Evolutionary conservation across 1,139 yeast genomes (phyloP), one percentile per base, ranked within the genome.

Genomic region (Debaryomyces udenii): DNA sequence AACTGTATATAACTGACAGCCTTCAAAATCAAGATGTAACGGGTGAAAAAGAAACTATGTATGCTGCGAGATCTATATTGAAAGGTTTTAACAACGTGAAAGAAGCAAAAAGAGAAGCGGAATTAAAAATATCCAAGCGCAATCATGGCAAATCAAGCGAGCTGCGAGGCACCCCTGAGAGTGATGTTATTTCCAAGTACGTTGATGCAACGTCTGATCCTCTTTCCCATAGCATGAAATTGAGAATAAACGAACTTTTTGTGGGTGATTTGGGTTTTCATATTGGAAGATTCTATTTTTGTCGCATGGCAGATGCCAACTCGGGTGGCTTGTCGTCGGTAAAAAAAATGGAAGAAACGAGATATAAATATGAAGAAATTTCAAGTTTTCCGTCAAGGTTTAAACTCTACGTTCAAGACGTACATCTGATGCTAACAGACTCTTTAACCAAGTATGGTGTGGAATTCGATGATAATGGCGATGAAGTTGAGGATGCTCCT

Each of bases 361-460:
- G 57, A 56, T 39, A 53, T 10, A 57, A 53, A 17, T 40, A 54
- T 4, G 50, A 51, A 10, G 48, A 45, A 3, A 48, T 56, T 5
- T 46, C 51, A 2, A 51, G 53, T 1, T 52, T 55, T 14, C 68
- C 74, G 0, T 66, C 78, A 1, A 50, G 59, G 11, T 76, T 76
- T 56, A 74, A 72, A 40, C 51, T 76, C n/a, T 76, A 73, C 42
- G 80, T 75, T n/a, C 75, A 76, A 47, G 81, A 76, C 55, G 68
- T 73, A 1, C 64, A 70, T 39, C 55, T 59, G 20, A 61, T 70
- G 62, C 52, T 74, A 18, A 47, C 52, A 1, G 61, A 61, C 4
- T 52, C 64, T 1, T 55, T 71, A 10, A 40, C 50, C 1, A 47
- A 42, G 2, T 64, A 57, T 36, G 78, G 76, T 0, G 52, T 68